Base-by-base conservation (phyloP, 2,329 filamentous ascomycete genomes). In the Aspergillus proliferans region DNA sequence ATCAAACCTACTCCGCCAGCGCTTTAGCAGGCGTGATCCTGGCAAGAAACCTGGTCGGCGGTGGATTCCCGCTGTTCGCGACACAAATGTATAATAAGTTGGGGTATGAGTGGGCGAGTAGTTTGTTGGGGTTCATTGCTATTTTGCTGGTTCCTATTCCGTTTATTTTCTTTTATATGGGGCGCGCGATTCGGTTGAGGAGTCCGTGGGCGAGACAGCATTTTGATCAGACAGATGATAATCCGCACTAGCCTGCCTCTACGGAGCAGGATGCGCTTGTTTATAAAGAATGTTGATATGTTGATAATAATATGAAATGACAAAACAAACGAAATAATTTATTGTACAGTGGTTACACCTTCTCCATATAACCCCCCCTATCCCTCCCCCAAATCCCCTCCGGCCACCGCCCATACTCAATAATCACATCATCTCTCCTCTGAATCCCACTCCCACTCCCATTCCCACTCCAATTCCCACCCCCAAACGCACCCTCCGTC, bases 21-120 rank as follows among this genome's bases (percentile, higher is more conserved):
- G 86, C 85, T 0, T 85, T 86, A 0, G 85, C 85, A 21, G 86
- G 85, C n/a, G 87, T 88, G 51, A 85, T 84, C n/a, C 85, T 85
- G 69, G 77, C 83, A 5, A 77, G 86, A 52, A 85, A 88, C 58
- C 81, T 88, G 1, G 57, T 66, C 5, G 65, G 60, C n/a, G 64
- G 60, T 4, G 59, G 59, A 0, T 67, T 67, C 28, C 62, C 65
- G 4, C 48, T 68, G 39, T 67, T 67, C 33, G 66, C 66, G 3
- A 62, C 61, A 4, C 59, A 62, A 48, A 68, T 70, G 67, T 72
- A 71, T 41, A 48, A 64, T 33, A 56, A 57, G 5, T 47, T 72
- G 34, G 66, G 63, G 5, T 60, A 64, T 19, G 61, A 61, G 47
- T 73, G 68, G 69, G 70, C 67, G 1, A 64, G 63, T 3, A 69